phyloP scores from a whole-genome alignment of 306 rosid genomes.

The Rubus idaeus region DNA sequence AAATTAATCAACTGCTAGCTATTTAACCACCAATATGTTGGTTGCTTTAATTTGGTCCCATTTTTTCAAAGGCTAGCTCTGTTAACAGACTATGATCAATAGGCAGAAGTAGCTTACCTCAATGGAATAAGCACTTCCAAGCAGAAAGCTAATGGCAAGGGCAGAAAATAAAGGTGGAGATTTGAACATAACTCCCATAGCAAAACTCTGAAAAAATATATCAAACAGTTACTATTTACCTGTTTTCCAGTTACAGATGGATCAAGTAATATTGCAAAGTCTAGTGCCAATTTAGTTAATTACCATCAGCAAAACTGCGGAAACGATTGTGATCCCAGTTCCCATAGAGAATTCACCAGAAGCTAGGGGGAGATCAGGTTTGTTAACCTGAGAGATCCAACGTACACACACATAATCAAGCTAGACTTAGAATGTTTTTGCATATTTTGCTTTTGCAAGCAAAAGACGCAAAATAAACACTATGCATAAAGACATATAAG shows the following conservation, averaged over 20 bases:
- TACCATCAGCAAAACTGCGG: constrained; percentile 19
- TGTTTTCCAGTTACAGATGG: not conserved
- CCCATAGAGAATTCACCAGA: constrained; percentile 29
- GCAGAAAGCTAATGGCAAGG: constrained; percentile 19
- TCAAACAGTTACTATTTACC: not conserved
- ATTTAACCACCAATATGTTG: not conserved
- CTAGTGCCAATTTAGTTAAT: not conserved
- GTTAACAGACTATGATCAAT: not conserved
- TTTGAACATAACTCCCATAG: constrained; percentile 25
- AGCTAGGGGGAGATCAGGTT: constrained; percentile 27
- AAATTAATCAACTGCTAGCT: not conserved
- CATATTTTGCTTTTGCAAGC: not conserved
- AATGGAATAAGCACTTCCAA: constrained; percentile 28
- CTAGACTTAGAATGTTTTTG: not conserved
- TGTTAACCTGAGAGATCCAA: constrained; percentile 21
- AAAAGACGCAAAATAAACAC: not conserved
- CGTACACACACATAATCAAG: not conserved
- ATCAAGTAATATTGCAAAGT: not conserved
- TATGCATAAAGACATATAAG: not conserved
- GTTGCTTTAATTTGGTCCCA: not conserved
- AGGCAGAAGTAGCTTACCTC: constrained; percentile 12
- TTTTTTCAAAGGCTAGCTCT: not conserved
- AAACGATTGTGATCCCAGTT: constrained; percentile 25
- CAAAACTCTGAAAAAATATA: constrained; percentile 21
- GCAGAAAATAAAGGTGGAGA: constrained; percentile 23